Evolutionary conservation across 2,329 filamentous ascomycete species (phyloP), one percentile per base, ranked within the genome.

Genomic region (Cladophialophora bantiana): DNA sequence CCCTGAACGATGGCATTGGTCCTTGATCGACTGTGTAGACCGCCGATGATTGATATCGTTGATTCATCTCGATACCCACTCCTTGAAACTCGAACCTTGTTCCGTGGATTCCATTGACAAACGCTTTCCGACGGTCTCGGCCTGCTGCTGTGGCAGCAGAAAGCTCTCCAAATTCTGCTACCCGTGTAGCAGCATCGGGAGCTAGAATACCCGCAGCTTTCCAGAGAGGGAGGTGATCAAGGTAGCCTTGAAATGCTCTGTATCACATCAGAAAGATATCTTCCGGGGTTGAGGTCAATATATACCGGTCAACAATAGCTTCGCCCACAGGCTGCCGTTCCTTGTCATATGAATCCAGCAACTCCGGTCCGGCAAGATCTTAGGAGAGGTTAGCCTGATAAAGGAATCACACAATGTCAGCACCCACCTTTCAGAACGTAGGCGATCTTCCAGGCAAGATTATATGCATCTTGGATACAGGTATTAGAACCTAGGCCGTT

Each of bases 21-120:
- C 62, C 50, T 72, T 85, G 81, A 66, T 86, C 84, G 0, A 67
- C 73, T 1, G 76, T 68, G 67, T 83, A 83, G 3, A 86, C 74
- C 1, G 81, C 85, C 0, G 67, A 56, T 7, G 68, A 70, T 6
- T 75, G 67, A 69, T 89, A 89, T 3, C 76, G 77, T 72, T 89
- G 86, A 70, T 84, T 84, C 85, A 88, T 88, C 71, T 88, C 85
- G 15, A 85, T 78, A 0, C 86, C 87, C 13, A 89, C 77, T 1
- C 79, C 85, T 64, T 86, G 83, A 66, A 84, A 85, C 72, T 86
- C 85, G 59, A 79, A 79, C 0, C 77, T 71, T 0, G 82, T 83
- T 7, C 75, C 71, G 58, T 80, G 74, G 26, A 86, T 78, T 1
- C 78, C 82, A 1, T 75, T 68, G 42, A 78, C 78, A 15, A 86